Percentiles rank a stretch among this genome's conserved stretches.
These are phyloP conservation scores for Apophysomyces trapeziformis DNA, from an alignment of 371 early-diverging fungal species.

Conservation along the genomic window DNA sequence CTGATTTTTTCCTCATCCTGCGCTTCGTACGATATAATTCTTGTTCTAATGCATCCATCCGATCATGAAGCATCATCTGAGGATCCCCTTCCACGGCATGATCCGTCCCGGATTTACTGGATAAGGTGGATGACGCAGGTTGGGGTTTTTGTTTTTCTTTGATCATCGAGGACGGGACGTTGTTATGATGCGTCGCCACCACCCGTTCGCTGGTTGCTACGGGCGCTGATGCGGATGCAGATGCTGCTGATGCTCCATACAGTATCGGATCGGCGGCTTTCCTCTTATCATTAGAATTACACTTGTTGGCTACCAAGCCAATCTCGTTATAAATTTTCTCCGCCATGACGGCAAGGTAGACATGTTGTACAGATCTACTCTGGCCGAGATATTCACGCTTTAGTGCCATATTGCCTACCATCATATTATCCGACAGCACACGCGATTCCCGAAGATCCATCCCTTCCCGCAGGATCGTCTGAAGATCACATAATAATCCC, in stretches of 20 bases:
- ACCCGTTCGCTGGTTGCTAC: too few relatives aligned
- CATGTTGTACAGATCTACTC: slow-evolving; percentile 27
- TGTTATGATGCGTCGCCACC: too few relatives aligned
- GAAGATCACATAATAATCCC: slow-evolving; percentile 44
- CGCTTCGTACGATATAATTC: slow-evolving; percentile 38
- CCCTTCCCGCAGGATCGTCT: slow-evolving; percentile 24
- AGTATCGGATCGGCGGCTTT: background rate
- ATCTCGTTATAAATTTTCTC: slow-evolving; percentile 43
- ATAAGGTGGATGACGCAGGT: slow-evolving; percentile 11
- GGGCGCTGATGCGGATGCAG: too few relatives aligned
- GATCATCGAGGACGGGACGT: too few relatives aligned
- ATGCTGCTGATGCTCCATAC: background rate
- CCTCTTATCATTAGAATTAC: background rate
- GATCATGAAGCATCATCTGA: slow-evolving; percentile 47
- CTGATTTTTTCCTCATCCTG: slow-evolving; percentile 34
- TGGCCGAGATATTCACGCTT: slow-evolving; percentile 39
- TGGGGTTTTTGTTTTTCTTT: background rate
- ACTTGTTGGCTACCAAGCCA: background rate
- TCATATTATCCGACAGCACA: slow-evolving; percentile 45
- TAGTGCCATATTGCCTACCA: slow-evolving; percentile 49
- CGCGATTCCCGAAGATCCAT: slow-evolving; percentile 17
- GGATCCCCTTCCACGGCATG: slow-evolving; percentile 14
- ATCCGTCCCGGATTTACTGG: slow-evolving; percentile 6
- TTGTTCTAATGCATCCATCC: slow-evolving; percentile 51
- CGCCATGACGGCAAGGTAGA: slow-evolving; percentile 43